phyloP scores from a whole-genome alignment of 1,284 basidiomycete genomes.

The Boletellus deceptivus region DNA sequence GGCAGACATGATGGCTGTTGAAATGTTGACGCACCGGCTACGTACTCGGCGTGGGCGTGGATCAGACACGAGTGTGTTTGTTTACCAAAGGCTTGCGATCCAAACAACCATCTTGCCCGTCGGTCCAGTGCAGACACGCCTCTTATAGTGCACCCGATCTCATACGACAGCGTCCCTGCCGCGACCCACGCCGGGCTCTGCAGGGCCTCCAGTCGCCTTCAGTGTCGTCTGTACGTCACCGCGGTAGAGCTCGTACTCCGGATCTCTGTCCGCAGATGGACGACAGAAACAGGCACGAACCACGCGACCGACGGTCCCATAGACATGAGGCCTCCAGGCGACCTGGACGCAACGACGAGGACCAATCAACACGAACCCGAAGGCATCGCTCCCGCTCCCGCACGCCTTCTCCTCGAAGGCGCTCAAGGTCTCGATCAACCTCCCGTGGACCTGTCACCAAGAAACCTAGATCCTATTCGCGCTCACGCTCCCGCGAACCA shows the following conservation, averaged over 20 bases:
- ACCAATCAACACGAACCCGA: constrained; percentile 4
- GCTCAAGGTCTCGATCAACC: constrained; percentile 27
- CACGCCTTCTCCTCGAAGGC: constrained; percentile 20
- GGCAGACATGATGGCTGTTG: constrained; percentile 6
- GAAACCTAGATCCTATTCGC: constrained; percentile 23
- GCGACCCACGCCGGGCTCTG: not conserved
- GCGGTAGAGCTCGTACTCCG: constrained; percentile 20
- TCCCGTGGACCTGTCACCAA: constrained; percentile 18
- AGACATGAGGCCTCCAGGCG: constrained; percentile 13
- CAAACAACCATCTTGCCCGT: constrained; percentile 26
- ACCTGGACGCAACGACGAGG: constrained; percentile 8
- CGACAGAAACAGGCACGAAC: constrained; percentile 15
- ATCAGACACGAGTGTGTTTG: constrained; percentile 21
- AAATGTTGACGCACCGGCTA: constrained; percentile 11
- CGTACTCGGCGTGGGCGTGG: constrained; percentile 19
- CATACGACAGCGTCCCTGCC: not conserved
- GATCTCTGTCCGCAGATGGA: constrained; percentile 15
- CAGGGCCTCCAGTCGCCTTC: not conserved
- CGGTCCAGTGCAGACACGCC: not conserved
- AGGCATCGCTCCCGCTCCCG: constrained; percentile 22
- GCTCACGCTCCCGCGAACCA: constrained; percentile 26
- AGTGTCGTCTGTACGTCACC: constrained; percentile 20
- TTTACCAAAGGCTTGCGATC: constrained; percentile 30
- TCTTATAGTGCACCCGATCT: not conserved
- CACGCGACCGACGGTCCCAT: constrained; percentile 18